Evolutionary conservation across 2,329 filamentous ascomycete genomes (phyloP).

Genomic region (Fusarium kyushuense): DNA sequence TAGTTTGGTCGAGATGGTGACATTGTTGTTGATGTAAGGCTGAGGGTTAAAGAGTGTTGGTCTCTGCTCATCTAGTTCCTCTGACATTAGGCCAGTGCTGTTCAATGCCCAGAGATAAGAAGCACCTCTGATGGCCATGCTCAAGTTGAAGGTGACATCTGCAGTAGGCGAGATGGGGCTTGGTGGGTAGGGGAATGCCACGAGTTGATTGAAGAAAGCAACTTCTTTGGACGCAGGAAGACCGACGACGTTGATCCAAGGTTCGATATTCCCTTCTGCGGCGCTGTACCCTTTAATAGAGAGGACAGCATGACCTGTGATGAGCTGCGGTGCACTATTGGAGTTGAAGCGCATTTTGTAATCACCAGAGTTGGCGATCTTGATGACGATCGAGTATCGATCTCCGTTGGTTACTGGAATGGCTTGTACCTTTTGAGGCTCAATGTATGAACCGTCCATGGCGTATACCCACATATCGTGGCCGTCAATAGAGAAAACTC

Average conservation of each 20-base stretch:
- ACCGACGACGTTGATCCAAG: slow-evolving; percentile 65
- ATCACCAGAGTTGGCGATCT: slow-evolving; percentile 60
- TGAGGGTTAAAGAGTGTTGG: slow-evolving; percentile 63
- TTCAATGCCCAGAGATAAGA: slow-evolving; percentile 68
- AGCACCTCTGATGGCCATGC: slow-evolving; percentile 56
- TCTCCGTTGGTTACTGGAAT: slow-evolving; percentile 63
- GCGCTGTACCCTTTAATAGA: slow-evolving; percentile 49
- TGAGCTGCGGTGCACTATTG: slow-evolving; percentile 63
- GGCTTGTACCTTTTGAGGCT: slow-evolving; percentile 63
- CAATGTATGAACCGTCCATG: slow-evolving; percentile 66
- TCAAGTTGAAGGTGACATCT: slow-evolving; percentile 60
- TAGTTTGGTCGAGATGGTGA: slow-evolving; percentile 61
- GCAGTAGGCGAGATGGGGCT: slow-evolving; percentile 56
- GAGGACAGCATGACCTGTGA: slow-evolving; percentile 65
- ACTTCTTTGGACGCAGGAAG: slow-evolving; percentile 55
- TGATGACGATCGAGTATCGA: slow-evolving; percentile 64
- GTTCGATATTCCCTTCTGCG: slow-evolving; percentile 44
- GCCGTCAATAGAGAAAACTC: slow-evolving; percentile 63
- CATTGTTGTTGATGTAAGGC: slow-evolving; percentile 53
- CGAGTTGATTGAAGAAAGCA: slow-evolving; percentile 58
- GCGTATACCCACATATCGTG: slow-evolving; percentile 66
- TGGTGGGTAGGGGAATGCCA: slow-evolving; percentile 62
- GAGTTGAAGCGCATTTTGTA: slow-evolving; percentile 68
- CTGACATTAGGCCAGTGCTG: slow-evolving; percentile 56
- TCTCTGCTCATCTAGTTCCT: slow-evolving; percentile 50